Base-by-base conservation (phyloP, 2,329 filamentous ascomycete genomes). In the Alternaria sp. region DNA sequence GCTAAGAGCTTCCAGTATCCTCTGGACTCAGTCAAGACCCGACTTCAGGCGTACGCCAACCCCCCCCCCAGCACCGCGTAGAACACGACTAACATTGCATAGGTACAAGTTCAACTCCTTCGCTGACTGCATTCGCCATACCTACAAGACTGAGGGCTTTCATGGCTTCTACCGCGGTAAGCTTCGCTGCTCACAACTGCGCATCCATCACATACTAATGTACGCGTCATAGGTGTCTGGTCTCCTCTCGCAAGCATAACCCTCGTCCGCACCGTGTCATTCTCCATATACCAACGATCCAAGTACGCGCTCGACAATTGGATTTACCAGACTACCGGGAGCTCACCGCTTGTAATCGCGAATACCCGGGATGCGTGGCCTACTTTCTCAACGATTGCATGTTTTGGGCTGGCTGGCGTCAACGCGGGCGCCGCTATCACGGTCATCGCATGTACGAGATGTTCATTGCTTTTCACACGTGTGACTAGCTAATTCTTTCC, bases 1-100 rank as follows among this genome's bases (percentile, higher is more conserved):
- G 54, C 73, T 77, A 42, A 77, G 58, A 54, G 49, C 48, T 60
- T 52, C 23, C 51, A 84, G 81, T 96, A 94, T 74, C 92, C 92
- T 23, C 86, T 96, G 67, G 92, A 96, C 77, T 94, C 92, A 70
- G 89, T 94, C 75, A 96, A 96, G 82, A 93, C 90, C 55, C 90
- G 92, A 72, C 92, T 95, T 87, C 92, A 96, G 81, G 91, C 90
- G 66, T 80, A 77, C 62, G 78, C 66, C 52, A 37, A 55, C 40
- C 46, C 57, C 52, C 40, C 46, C 57, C 52, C 51, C 24, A 26
- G 14, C 24, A 10, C 10, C 36, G 23, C 36, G 23, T 26, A 6
- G 23, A 51, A 49, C 29, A 57, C 33, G 28, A 29, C 67, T 74
- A 58, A 75, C 66, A 29, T 34, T 23, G 14, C 49, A 40, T 55